Evolutionary conservation across 2,329 filamentous ascomycete genomes (phyloP).

Genomic region (Coniochaeta prunicola): DNA sequence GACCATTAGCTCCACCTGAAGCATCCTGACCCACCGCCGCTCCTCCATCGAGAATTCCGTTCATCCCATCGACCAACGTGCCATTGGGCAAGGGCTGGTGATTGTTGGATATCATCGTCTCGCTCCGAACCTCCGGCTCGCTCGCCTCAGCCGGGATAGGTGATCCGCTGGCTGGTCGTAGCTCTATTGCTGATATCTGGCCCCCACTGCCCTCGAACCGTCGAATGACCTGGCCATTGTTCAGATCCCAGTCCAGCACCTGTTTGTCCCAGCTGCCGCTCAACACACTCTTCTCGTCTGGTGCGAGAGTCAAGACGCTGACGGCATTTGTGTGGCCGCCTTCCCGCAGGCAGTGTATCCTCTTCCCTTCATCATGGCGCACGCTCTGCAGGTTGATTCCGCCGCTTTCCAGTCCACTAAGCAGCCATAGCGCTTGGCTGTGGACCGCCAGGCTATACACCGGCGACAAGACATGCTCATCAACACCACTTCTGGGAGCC

Average conservation of each 20-base stretch:
- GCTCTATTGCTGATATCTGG: constrained; percentile 84
- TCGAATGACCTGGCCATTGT: constrained; percentile 71
- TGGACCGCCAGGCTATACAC: constrained; percentile 94
- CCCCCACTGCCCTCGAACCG: constrained; percentile 70
- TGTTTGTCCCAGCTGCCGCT: constrained; percentile 97
- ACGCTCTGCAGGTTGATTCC: constrained; percentile 91
- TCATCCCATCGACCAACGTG: constrained; percentile 30
- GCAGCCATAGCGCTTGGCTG: constrained; percentile 80
- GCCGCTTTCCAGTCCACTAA: constrained; percentile 85
- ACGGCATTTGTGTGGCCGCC: constrained; percentile 75
- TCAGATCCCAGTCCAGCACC: constrained; percentile 90
- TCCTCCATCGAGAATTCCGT: constrained; percentile 20
- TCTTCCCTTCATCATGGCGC: constrained; percentile 88
- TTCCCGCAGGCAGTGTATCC: constrained; percentile 71
- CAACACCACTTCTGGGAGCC: constrained; percentile 31
- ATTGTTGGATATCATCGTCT: constrained; percentile 74
- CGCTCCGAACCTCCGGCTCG: constrained; percentile 49
- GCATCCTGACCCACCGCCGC: constrained; percentile 13
- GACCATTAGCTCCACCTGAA: constrained; percentile 46
- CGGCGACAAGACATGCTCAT: constrained; percentile 67
- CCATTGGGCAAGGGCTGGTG: constrained; percentile 51
- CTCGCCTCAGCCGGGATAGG: constrained; percentile 68
- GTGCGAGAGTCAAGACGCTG: constrained; percentile 72
- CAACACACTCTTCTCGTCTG: constrained; percentile 79
- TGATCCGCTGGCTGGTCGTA: constrained; percentile 67